Evolutionary conservation across 495 filamentous ascomycete species (phyloP).

Genomic region (Saxophila tyrrhenica): DNA sequence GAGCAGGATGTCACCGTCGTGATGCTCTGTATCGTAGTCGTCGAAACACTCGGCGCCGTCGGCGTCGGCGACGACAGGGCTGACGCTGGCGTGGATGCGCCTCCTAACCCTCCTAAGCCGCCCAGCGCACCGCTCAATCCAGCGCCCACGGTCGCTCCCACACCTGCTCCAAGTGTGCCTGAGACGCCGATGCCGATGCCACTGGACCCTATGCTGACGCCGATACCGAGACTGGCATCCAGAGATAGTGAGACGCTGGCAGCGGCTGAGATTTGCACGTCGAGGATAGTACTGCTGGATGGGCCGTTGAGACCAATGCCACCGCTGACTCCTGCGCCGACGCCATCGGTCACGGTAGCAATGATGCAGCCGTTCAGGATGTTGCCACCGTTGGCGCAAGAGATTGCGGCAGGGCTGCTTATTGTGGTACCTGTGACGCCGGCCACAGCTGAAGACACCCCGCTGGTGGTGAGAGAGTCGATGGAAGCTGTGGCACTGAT

Average conservation of each 20-base stretch:
- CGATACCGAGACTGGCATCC: background rate
- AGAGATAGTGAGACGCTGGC: background rate
- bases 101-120: background rate
- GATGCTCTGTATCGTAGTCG: background rate
- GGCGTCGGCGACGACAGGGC: background rate
- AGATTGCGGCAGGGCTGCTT: background rate
- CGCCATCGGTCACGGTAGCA: background rate
- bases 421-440: too few species aligned
- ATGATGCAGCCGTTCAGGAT: constrained; percentile 2
- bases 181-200: background rate
- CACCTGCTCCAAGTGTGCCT: background rate
- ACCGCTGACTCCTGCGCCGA: background rate
- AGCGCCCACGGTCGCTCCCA: background rate
- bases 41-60: background rate
- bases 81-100: background rate
- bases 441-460: background rate
- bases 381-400: background rate
- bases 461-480: background rate
- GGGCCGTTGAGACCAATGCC: background rate
- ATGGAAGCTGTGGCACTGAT: background rate
- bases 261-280: background rate
- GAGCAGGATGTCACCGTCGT: constrained; percentile 10
- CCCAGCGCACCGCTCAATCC: background rate
- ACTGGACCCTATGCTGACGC: background rate
- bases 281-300: background rate